These are phyloP conservation scores for Rutidosis leptorrhynchoides DNA, from an alignment of 129 eudicot species.

Conservation along the genomic window DNA sequence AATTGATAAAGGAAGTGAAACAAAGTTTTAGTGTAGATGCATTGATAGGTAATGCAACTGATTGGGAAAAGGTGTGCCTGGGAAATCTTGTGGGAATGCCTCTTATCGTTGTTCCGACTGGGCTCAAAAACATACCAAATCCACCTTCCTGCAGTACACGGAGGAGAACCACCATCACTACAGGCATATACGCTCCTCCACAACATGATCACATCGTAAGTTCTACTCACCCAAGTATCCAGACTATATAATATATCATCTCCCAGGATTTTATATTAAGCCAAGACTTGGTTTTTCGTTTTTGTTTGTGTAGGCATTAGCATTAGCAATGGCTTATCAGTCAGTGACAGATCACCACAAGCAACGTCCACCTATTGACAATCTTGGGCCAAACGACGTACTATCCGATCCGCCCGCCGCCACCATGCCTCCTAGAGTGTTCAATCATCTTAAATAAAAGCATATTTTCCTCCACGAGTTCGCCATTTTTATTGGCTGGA, in stretches of 20 bases:
- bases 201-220: slow-evolving; percentile 85
- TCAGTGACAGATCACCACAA: slow-evolving; percentile 71
- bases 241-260: no score
- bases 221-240: no score
- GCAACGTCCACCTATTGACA: slow-evolving; percentile 69
- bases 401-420: slow-evolving; percentile 55
- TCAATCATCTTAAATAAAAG: no score
- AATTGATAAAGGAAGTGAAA: slow-evolving; percentile 58
- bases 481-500: no score
- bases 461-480: no score
- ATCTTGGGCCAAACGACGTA: slow-evolving; percentile 53
- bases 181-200: slow-evolving; percentile 81
- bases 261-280: no score
- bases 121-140: slow-evolving; percentile 49
- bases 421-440: slow-evolving; percentile 51
- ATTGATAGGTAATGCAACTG: slow-evolving; percentile 74
- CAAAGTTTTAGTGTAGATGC: slow-evolving; percentile 75
- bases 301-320: slow-evolving; percentile 51
- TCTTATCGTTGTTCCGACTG: slow-evolving; percentile 71
- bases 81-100: slow-evolving; percentile 94
- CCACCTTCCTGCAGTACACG: slow-evolving; percentile 54
- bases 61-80: slow-evolving; percentile 83
- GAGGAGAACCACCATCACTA: slow-evolving; percentile 59
- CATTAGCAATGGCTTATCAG: slow-evolving; percentile 83
- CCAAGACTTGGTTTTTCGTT: no score